Base-by-base conservation (phyloP, 1,139 yeast genomes). In the Zygosaccharomyces pseudobailii region DNA sequence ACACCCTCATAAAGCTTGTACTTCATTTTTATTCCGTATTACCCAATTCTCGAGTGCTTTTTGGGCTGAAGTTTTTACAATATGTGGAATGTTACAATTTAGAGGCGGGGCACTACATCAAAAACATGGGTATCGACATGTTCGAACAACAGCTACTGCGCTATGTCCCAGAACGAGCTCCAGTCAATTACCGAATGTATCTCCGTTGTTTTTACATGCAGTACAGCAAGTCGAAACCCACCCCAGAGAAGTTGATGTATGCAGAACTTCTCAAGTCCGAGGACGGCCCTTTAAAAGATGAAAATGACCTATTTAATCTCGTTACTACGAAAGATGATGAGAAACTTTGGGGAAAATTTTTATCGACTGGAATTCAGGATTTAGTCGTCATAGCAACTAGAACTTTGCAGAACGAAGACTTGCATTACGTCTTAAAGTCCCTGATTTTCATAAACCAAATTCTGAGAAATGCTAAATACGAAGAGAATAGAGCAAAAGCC, bases 11-110 rank as follows among this genome's bases (percentile, higher is more conserved):
- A 3, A 63, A 64, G 49, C 42, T 64, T 2, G 25, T 65, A n/a
- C 51, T 66, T 24, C 62, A 62, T 48, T 49, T 61, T 32, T 63
- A 55, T 35, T 50, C 60, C 3, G 32, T 54, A 9, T 40, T 56
- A 28, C 55, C 63, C 6, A 41, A 48, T 5, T 51, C 47, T 22
- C 61, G 57, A 49, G 48, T 55, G 4, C 46, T 64, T 19, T 59
- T 62, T 40, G 66, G 65, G 2, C 44, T 65, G 33, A 66, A 66
- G 46, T 58, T 63, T 47, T 40, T 62, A 23, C 66, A 65, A 45
- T 65, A 65, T 27, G 44, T 60, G 22, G 43, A 45, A 9, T 58
- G 55, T 40, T 63, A 52, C 41, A 50, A 56, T 10, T 44, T 62
- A 10, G 36, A 46, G 6, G 57, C 59, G 42, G 53, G 51, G n/a